Evolutionary conservation across 768 basidiomycete species (phyloP), one percentile per base, ranked within the genome.

Genomic region (Tylopilus sp.): DNA sequence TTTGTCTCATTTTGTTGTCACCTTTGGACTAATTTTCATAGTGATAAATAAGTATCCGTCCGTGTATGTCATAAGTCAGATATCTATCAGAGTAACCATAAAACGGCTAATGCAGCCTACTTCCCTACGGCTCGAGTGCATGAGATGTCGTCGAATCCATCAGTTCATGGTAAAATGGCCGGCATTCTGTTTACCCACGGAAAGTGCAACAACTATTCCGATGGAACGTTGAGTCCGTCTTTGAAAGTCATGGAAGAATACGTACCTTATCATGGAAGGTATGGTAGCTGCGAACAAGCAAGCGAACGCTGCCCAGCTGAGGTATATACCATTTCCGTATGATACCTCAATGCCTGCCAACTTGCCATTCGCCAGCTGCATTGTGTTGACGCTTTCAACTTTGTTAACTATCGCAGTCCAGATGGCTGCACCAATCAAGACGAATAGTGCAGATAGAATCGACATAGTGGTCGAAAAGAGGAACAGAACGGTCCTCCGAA

Each of bases 351-450:
- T 86, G 34, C 87, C 89, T 30, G 89, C 65, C 4, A 77, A 68
- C 19, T 77, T 63, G 25, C 71, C 63, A 37, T 64, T 63, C 3
- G 71, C 72, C 45, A 85, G 69, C 29, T 77, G 57, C 54, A 81
- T 58, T 25, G 70, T 63, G 62, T 90, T 90, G 56, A 92, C 73
- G 16, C 71, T 70, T 61, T 83, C 74, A 1, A 79, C 73, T 62
- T 84, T 86, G 58, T 83, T 79, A 46, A 92, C 76, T 46, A 89
- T 75, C 41, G 83, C 78, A 6, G 90, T 90, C 90, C 90, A 92
- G 54, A 91, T 83, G 41, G 81, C 77, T 16, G 84, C 83, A 24
- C 82, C 87, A 37, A 86, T 81, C 45, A 92, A 74, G 43, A 90
- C 66, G 48, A 89, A 75, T 12, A 87, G 40, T 49, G 80, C 80